Base-by-base conservation (phyloP, 2,329 filamentous ascomycete species). In the Emergomyces pasteurianus region DNA sequence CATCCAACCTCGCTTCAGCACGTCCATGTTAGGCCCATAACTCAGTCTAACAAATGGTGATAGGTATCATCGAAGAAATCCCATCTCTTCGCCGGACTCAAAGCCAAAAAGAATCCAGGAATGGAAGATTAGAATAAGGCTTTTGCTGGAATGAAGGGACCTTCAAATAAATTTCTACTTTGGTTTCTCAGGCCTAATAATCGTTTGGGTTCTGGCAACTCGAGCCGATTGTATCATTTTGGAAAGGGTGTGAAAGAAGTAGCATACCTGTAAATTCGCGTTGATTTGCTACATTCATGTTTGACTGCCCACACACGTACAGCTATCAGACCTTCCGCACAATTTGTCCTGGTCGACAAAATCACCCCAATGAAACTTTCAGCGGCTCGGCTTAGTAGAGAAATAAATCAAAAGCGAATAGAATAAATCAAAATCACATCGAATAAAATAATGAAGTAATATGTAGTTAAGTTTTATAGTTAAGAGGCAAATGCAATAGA, bases 91-190 rank as follows among this genome's bases (percentile, higher is more conserved):
- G 88, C 87, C 3, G 92, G 92, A 78, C 97, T 97, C 65, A 97
- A 77, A 70, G 97, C 92, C 73, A 97, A 97, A 82, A 97, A 97
- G 74, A 97, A 97, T 63, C 92, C 92, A 0, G 92, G 92, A 4
- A 97, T 92, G 21, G n/a, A n/a, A n/a, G n/a, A n/a, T n/a, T n/a
- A n/a, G n/a, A n/a, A n/a, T n/a, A n/a, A n/a, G n/a, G n/a, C 31
- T 31, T 31, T 7, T 43, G 42, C 10, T n/a, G 18, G 42, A 3
- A 21, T 9, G 21, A 43, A 21, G n/a, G 21, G 6, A 43, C 9
- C 21, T 42, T 42, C 7, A 31, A 36, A 5, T 9, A 36, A 43
- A 16, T 43, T n/a, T 43, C 42, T 16, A 43, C 18, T 21, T n/a
- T 18, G 18, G 18, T 43, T 36, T 43, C 18, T 43, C 42, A 43